Evolutionary conservation across 805 yeast species (phyloP).

Genomic region (Saccharomycopsis fermentans): DNA sequence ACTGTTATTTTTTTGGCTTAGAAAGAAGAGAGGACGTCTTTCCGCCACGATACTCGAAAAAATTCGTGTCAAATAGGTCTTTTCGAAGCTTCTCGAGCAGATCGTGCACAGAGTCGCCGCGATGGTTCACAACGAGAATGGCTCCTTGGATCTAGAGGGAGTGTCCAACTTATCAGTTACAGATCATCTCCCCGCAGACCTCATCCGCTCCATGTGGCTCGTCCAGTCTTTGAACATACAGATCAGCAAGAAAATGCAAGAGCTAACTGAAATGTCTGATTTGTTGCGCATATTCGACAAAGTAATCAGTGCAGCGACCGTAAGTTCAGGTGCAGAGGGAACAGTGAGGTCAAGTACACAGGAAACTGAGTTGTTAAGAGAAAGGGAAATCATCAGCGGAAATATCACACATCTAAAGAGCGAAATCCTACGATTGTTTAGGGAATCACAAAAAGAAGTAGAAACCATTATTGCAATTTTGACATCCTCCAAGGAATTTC

Average conservation of each 20-base stretch:
- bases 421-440: neutral
- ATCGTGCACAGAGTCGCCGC: neutral
- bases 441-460: slow-evolving; percentile 11
- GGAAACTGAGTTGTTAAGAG: neutral
- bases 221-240: slow-evolving; percentile 28
- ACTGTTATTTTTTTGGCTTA: too few species aligned
- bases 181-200: slow-evolving; percentile 35
- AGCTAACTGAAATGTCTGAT: neutral
- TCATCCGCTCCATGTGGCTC: slow-evolving; percentile 33
- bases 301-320: neutral
- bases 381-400: neutral
- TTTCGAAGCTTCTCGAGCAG: neutral
- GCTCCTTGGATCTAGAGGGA: neutral
- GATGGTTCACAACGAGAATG: slow-evolving; percentile 1
- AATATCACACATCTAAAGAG: neutral
- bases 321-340: too few species aligned
- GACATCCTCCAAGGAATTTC: neutral
- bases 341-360: too few species aligned
- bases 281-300: neutral
- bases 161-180: slow-evolving; percentile 16
- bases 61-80: too few species aligned
- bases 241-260: slow-evolving; percentile 13
- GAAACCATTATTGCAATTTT: neutral
- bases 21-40: too few species aligned
- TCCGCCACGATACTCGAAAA: too few species aligned